These are phyloP conservation scores for Alternaria postmessia DNA, from an alignment of 2,329 filamentous ascomycete genomes.

Conservation along the genomic window DNA sequence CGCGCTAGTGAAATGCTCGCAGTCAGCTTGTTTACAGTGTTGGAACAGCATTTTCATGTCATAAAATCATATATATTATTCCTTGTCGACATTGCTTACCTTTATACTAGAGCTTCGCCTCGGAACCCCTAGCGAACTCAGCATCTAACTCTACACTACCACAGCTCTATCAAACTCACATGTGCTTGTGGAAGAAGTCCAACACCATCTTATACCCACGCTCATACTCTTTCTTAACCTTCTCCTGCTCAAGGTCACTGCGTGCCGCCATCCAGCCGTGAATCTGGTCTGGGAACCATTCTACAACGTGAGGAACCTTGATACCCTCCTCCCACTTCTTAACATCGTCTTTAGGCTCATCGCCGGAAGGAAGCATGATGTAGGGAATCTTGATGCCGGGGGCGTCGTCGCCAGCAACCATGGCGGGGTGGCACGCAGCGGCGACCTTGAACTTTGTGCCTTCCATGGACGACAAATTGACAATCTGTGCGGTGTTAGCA, in stretches of 20 bases:
- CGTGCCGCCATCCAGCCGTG: conserved; percentile 58
- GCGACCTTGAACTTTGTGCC: conserved; percentile 66
- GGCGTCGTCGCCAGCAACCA: conserved; percentile 67
- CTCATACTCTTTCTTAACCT: conserved; percentile 60
- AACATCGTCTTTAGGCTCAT: conserved; percentile 63
- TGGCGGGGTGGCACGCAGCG: conserved; percentile 65
- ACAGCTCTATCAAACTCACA: conserved; percentile 51
- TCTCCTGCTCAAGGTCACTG: conserved; percentile 56
- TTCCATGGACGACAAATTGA: conserved; percentile 61
- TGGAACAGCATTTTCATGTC: background rate
- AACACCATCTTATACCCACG: conserved; percentile 59
- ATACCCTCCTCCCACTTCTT: conserved; percentile 59
- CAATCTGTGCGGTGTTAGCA: conserved; percentile 55
- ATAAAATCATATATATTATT: background rate
- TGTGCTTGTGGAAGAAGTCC: conserved; percentile 61
- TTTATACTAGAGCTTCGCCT: conserved; percentile 25
- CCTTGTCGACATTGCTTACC: background rate
- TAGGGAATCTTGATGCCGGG: conserved; percentile 64
- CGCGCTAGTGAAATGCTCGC: background rate
- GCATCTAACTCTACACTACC: conserved; percentile 5
- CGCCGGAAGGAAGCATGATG: conserved; percentile 64
- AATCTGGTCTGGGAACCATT: conserved; percentile 60
- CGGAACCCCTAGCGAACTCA: conserved; percentile 29
- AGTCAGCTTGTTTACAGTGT: background rate
- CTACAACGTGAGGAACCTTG: conserved; percentile 57